Percentiles rank a stretch among this genome's conserved stretches.
Conservation (phyloP, 2,329 filamentous ascomycete species). For the Onygena corvina region DNA sequence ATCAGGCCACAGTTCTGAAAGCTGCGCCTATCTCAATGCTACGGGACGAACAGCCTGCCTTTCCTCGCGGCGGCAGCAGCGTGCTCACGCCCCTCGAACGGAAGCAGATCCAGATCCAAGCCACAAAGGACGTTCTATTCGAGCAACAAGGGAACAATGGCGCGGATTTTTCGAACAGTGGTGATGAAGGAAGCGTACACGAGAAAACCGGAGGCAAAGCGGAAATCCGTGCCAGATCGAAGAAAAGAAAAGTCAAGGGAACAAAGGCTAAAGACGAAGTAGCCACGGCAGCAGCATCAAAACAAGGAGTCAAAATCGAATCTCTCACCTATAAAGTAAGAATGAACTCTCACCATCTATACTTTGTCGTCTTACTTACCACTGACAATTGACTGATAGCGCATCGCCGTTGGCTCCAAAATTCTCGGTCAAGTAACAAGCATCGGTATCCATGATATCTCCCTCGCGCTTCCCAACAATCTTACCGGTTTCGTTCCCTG, state of each 20-base stretch:
- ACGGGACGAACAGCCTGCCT: constrained; percentile 72
- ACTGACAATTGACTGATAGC: constrained; percentile 42
- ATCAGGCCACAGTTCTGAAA: constrained; percentile 12
- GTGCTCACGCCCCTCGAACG: constrained; percentile 86
- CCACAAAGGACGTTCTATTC: constrained; percentile 80
- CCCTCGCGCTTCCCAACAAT: constrained; percentile 81
- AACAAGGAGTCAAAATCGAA: constrained; percentile 59
- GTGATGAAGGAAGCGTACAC: constrained; percentile 17
- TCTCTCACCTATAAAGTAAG: constrained; percentile 77
- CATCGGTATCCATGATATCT: constrained; percentile 67
- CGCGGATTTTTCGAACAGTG: constrained; percentile 31
- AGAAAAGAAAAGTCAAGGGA: constrained; percentile 29
- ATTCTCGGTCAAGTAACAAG: constrained; percentile 76
- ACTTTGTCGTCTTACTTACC: background rate
- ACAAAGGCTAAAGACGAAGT: constrained; percentile 40
- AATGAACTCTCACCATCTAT: constrained; percentile 7
- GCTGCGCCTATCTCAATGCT: constrained; percentile 34
- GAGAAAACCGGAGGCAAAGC: constrained; percentile 27
- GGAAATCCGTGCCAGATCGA: constrained; percentile 32
- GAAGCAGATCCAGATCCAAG: constrained; percentile 91
- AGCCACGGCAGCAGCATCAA: constrained; percentile 37
- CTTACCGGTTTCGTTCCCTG: constrained; percentile 79
- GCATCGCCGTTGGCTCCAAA: constrained; percentile 70
- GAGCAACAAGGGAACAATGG: constrained; percentile 57
- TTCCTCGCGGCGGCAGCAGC: constrained; percentile 84